A percentile compares a stretch with the other conserved stretches of the same genome.
These are phyloP conservation scores for Fusarium nurragi DNA, from an alignment of 2,329 filamentous ascomycete species.

Conservation along the genomic window DNA sequence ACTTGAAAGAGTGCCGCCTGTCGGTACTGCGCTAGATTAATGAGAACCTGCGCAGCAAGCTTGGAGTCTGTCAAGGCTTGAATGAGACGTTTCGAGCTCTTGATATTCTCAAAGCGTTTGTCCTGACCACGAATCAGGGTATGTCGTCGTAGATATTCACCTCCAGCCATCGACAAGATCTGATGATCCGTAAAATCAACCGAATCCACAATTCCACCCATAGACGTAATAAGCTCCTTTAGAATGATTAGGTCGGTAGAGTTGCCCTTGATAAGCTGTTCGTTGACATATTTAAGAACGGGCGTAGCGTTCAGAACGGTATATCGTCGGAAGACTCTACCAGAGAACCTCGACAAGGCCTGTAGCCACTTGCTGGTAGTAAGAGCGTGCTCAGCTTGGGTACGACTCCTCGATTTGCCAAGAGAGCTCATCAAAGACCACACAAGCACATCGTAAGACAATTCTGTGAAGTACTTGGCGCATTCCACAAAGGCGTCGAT, in stretches of 20 bases:
- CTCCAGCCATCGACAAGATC: conserved; percentile 87
- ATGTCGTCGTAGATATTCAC: conserved; percentile 79
- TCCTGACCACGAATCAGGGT: conserved; percentile 85
- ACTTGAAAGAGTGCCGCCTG: conserved; percentile 84
- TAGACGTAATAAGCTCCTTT: conserved; percentile 87
- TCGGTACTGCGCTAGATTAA: conserved; percentile 89
- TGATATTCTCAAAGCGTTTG: conserved; percentile 77
- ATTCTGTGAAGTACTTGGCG: conserved; percentile 88
- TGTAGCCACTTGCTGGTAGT: conserved; percentile 93
- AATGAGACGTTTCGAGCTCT: conserved; percentile 81
- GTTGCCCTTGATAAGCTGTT: conserved; percentile 83
- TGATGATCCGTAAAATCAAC: conserved; percentile 89
- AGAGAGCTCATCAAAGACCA: conserved; percentile 88
- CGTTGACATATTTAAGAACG: conserved; percentile 87
- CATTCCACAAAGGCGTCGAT: conserved; percentile 96
- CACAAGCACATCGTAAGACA: conserved; percentile 92
- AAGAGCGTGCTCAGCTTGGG: conserved; percentile 69
- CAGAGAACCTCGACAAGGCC: conserved; percentile 89
- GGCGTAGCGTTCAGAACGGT: conserved; percentile 83
- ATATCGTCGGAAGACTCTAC: conserved; percentile 88
- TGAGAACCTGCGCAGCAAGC: conserved; percentile 83
- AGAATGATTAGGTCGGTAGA: conserved; percentile 91
- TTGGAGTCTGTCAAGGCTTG: conserved; percentile 80
- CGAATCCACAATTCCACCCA: conserved; percentile 92
- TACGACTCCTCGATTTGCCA: conserved; percentile 70